Evolutionary conservation across 1,139 yeast genomes (phyloP).

Genomic region (Zygoascus hellenicus): DNA sequence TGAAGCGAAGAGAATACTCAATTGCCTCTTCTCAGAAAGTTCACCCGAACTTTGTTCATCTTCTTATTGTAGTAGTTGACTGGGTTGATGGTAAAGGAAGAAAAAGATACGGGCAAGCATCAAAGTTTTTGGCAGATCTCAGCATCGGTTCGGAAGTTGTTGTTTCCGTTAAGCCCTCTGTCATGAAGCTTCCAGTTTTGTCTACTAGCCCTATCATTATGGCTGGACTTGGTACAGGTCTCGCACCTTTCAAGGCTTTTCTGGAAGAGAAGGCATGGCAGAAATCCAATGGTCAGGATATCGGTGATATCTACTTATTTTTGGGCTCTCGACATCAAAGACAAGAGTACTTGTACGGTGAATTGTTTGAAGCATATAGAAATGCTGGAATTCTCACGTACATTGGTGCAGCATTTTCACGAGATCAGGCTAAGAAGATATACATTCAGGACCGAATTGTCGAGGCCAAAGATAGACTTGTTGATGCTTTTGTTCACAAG

Average conservation of each 20-base stretch:
- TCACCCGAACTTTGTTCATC: constrained; percentile 87
- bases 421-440: constrained; percentile 93
- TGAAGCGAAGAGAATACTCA: constrained; percentile 97
- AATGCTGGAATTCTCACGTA: constrained; percentile 90
- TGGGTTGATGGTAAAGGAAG: constrained; percentile 90
- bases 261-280: constrained; percentile 96
- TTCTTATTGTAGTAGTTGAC: constrained; percentile 91
- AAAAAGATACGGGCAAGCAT: constrained; percentile 88
- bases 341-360: constrained; percentile 95
- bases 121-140: constrained; percentile 80
- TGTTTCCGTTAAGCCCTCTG: constrained; percentile 94
- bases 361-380: constrained; percentile 93
- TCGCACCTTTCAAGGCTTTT: constrained; percentile 98
- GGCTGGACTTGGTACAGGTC: constrained; percentile 98
- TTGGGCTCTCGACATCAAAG: constrained; percentile 94
- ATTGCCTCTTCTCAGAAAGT: constrained; percentile 93
- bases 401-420: constrained; percentile 96
- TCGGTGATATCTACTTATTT: constrained; percentile 84
- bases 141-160: constrained; percentile 78
- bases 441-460: constrained; percentile 93
- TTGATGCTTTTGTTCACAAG: constrained; percentile 70
- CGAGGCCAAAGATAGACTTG: constrained; percentile 64
- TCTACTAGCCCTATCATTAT: constrained; percentile 87
- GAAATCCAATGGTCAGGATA: constrained; percentile 76
- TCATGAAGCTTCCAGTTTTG: constrained; percentile 88